phyloP scores from a whole-genome alignment of 352 stramenopile genomes.

The Phytopythium montanum region DNA sequence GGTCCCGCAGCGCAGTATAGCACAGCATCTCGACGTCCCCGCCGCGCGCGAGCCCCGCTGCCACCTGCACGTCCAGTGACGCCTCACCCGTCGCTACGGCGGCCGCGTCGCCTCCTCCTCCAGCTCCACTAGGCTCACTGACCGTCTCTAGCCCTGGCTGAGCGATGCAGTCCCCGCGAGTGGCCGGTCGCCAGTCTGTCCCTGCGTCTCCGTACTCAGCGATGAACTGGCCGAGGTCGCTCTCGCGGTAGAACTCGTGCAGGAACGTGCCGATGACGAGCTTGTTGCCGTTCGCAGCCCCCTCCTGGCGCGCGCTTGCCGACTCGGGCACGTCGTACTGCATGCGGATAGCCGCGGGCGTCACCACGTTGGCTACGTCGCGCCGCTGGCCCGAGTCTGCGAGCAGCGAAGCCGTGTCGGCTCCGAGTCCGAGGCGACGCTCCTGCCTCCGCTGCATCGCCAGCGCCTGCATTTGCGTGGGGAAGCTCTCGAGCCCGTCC shows the following conservation, averaged over 20 bases:
- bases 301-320: conserved; percentile 14
- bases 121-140: not conserved
- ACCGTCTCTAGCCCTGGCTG: not conserved
- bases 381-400: conserved; percentile 7
- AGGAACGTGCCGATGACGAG: conserved; percentile 71
- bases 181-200: conserved; percentile 16
- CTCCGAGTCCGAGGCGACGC: conserved; percentile 9
- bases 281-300: conserved; percentile 19
- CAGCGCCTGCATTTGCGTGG: conserved; percentile 56
- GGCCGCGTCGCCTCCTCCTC: not conserved
- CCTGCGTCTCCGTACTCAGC: conserved; percentile 10
- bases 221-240: conserved; percentile 49
- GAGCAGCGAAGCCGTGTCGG: conserved; percentile 11
- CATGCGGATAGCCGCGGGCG: conserved; percentile 38
- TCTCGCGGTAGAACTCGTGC: conserved; percentile 61
- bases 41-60: conserved; percentile 36
- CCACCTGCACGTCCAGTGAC: conserved; percentile 68
- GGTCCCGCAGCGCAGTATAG: conserved; percentile 51
- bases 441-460: conserved; percentile 24
- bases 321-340: conserved; percentile 59
- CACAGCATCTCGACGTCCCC: conserved; percentile 54
- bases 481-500: conserved; percentile 71
- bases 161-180: conserved; percentile 37
- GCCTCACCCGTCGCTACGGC: conserved; percentile 50
- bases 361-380: conserved; percentile 19